Conservation (phyloP, 1,284 basidiomycete species). For the Ustilago shanxiensis region DNA sequence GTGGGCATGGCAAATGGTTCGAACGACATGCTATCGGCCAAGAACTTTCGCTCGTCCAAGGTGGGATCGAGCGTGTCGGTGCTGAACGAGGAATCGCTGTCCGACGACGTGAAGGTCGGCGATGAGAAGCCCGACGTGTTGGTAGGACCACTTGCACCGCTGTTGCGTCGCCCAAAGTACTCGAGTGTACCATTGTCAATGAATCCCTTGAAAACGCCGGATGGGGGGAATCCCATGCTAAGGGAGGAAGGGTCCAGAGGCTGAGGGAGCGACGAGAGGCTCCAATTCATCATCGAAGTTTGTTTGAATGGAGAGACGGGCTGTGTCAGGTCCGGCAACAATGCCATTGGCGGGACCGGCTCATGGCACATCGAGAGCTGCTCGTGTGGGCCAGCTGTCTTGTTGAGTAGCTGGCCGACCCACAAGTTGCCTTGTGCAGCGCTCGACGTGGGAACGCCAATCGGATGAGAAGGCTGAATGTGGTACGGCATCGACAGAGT, state of each 20-base stretch:
- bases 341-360: slow-evolving; percentile 11
- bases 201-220: slow-evolving; percentile 15
- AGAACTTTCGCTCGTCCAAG: slow-evolving; percentile 28
- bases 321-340: slow-evolving; percentile 25
- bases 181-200: slow-evolving; percentile 27
- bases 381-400: slow-evolving; percentile 12
- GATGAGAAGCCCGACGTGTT: slow-evolving; percentile 31
- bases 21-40: slow-evolving; percentile 40
- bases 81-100: slow-evolving; percentile 45
- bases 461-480: slow-evolving; percentile 38
- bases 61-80: slow-evolving; percentile 26
- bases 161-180: slow-evolving; percentile 21
- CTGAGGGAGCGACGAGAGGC: slow-evolving; percentile 23
- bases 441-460: slow-evolving; percentile 7
- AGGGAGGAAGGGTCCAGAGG: slow-evolving; percentile 29
- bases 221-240: slow-evolving; percentile 11
- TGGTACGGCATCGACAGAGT: slow-evolving; percentile 32
- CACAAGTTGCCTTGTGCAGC: slow-evolving; percentile 26
- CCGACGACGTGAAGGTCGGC: slow-evolving; percentile 40
- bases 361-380: slow-evolving; percentile 15
- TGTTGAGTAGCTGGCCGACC: slow-evolving; percentile 47
- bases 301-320: slow-evolving; percentile 51
- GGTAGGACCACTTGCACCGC: slow-evolving; percentile 12
- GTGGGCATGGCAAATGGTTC: slow-evolving; percentile 41
- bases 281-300: slow-evolving; percentile 46